Base-by-base conservation (phyloP, 1,139 yeast genomes). In the Candida sp. region DNA sequence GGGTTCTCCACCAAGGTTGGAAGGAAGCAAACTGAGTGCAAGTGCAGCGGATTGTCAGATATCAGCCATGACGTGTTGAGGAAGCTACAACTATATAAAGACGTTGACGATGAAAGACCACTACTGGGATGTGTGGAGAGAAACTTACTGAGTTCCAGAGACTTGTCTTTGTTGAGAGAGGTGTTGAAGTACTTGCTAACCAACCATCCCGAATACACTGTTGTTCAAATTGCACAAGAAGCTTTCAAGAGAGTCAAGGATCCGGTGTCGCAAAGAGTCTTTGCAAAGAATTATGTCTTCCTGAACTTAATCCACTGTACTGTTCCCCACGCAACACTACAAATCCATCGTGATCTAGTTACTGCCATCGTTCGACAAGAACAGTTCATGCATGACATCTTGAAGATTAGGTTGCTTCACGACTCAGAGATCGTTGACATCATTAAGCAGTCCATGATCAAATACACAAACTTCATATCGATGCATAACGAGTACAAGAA, bases 241-340 rank as follows among this genome's bases (percentile, higher is more conserved):
- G 35, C 44, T 9, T 38, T 38, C 32, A 12, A 38, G n/a, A 45
- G 32, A 3, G 32, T 17, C 7, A 31, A 31, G 8, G 28, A 44
- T 11, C 40, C 31, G 30, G 30, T 28, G 7, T 32, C 37, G 2
- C 9, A 37, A 9, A 44, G 22, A 27, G 22, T 32, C 22, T 37
- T 44, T 28, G 27, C 32, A 4, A 31, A 41, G 33, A 45, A 40
- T 31, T 45, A 45, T 30, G 33, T 39, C 4, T 23, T 22, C 8
- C 35, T 41, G 35, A 45, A 45, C 17, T 31, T 45, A 12, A 38
- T 45, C 25, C 48, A 45, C 26, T 45, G 48, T 32, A 38, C 48
- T 4, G 26, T 45, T 39, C 17, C 22, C 3, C 7, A 27, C 3
- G 7, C 38, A 12, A 30, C 30, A 4, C 30, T 45, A 7, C 37